phyloP scores from a whole-genome alignment of 139 green algal genomes.

The Auxenochlorella pyrenoidosa region DNA sequence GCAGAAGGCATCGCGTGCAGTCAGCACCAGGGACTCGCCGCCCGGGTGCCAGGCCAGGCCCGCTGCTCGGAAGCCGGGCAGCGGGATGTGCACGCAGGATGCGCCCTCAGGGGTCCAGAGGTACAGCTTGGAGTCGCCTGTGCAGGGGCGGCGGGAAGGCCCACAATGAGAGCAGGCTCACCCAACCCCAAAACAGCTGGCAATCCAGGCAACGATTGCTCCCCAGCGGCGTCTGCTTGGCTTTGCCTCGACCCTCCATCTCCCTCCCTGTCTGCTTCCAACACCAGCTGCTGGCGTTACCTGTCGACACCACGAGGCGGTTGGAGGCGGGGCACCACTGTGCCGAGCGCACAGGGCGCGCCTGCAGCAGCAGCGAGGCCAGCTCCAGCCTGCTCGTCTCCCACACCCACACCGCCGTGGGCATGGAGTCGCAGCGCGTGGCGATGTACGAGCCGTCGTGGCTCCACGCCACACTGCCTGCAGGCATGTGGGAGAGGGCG shows the following conservation, averaged over 20 bases:
- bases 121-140: constrained; percentile 69
- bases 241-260: no score
- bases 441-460: constrained; percentile 72
- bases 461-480: constrained; percentile 71
- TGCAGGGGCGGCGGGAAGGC: not conserved
- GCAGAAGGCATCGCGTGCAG: constrained; percentile 70
- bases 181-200: no score
- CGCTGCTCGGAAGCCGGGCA: constrained; percentile 68
- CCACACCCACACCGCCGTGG: constrained; percentile 84
- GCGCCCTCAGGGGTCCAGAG: constrained; percentile 85
- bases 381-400: constrained; percentile 70
- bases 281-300: no score
- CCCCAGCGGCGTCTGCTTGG: no score
- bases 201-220: no score
- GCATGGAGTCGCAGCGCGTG: constrained; percentile 81
- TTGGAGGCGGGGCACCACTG: constrained; percentile 66
- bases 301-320: constrained; percentile 61
- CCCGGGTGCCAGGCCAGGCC: constrained; percentile 65
- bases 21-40: constrained; percentile 60
- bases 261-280: no score
- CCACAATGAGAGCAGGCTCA: no score
- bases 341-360: constrained; percentile 48
- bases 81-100: constrained; percentile 83
- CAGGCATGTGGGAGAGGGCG: not conserved
- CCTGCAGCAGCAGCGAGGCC: constrained; percentile 74